These are phyloP conservation scores for Apiospora phragmitis DNA, from an alignment of 2,329 filamentous ascomycete genomes.

Conservation along the genomic window DNA sequence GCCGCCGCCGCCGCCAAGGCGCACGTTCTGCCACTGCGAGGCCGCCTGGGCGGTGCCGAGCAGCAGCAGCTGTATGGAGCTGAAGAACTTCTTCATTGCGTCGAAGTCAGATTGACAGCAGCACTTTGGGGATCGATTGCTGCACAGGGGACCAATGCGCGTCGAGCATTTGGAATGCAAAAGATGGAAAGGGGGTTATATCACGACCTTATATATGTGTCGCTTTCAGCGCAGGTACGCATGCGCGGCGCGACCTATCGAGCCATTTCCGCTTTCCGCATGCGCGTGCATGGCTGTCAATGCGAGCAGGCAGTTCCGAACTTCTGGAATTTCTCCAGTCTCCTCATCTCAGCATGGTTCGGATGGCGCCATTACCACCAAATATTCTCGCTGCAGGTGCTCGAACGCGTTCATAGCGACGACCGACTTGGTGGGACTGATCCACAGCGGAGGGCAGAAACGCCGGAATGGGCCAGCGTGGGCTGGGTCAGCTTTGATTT, in stretches of 20 bases:
- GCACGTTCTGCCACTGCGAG: constrained; percentile 46
- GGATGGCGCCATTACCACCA: neutral
- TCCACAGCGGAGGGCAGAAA: neutral
- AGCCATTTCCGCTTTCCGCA: neutral
- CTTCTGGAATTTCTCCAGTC: neutral
- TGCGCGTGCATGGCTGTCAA: neutral
- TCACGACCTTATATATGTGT: neutral
- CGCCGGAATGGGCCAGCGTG: neutral
- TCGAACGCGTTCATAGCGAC: too few relatives aligned
- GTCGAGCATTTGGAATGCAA: neutral
- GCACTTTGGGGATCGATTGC: neutral
- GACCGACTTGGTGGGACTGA: neutral
- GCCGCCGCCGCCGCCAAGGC: constrained; percentile 57
- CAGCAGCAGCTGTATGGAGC: constrained; percentile 16
- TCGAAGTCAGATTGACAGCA: neutral
- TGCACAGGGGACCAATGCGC: neutral
- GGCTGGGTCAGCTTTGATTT: neutral
- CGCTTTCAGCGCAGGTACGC: neutral
- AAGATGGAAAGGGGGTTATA: neutral
- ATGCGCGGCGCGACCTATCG: neutral
- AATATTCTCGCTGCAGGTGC: too few relatives aligned
- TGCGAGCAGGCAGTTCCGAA: neutral
- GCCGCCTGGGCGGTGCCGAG: constrained; percentile 23
- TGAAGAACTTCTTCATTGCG: constrained; percentile 13
- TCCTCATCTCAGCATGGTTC: neutral